A percentile compares a stretch with the other conserved stretches of the same genome.
phyloP scores from a whole-genome alignment of 768 basidiomycete genomes.

The Phanerodontia chrysosporium region DNA sequence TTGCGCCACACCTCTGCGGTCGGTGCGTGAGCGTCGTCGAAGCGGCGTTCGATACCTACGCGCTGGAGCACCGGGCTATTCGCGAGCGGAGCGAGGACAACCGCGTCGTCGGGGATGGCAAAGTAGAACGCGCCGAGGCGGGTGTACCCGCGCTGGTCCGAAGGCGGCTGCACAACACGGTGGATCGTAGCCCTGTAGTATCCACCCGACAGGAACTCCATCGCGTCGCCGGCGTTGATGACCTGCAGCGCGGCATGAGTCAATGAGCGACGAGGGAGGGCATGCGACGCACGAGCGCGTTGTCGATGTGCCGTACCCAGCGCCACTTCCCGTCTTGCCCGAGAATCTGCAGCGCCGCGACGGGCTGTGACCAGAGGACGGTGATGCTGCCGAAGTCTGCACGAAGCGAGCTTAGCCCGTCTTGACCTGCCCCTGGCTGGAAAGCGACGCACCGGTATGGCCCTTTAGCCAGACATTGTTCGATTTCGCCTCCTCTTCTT shows the following conservation, averaged over 20 bases:
- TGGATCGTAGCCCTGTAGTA: conserved; percentile 59
- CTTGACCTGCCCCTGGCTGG: background rate
- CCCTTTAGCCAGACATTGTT: conserved; percentile 60
- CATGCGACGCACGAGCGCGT: conserved; percentile 26
- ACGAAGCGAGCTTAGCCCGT: background rate
- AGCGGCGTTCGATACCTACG: conserved; percentile 35
- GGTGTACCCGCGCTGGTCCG: conserved; percentile 44
- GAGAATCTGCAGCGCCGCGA: conserved; percentile 54
- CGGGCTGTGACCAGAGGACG: conserved; percentile 58
- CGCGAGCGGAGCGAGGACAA: conserved; percentile 39
- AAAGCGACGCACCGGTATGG: conserved; percentile 40
- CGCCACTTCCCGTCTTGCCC: conserved; percentile 45
- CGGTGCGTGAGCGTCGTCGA: conserved; percentile 38
- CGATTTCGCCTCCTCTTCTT: conserved; percentile 45
- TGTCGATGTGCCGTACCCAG: conserved; percentile 32
- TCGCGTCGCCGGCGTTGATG: conserved; percentile 53
- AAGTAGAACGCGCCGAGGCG: conserved; percentile 62
- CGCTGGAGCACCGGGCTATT: conserved; percentile 48
- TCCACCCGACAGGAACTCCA: conserved; percentile 59
- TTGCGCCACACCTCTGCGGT: conserved; percentile 52
- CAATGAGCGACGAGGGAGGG: background rate
- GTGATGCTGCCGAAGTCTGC: conserved; percentile 53
- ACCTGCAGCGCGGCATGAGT: conserved; percentile 32
- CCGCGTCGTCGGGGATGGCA: conserved; percentile 45
- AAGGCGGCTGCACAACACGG: conserved; percentile 55